Evolutionary conservation across 2,329 filamentous ascomycete genomes (phyloP), one percentile per base, ranked within the genome.

Genomic region (Aspergillus fumigatiaffinis): DNA sequence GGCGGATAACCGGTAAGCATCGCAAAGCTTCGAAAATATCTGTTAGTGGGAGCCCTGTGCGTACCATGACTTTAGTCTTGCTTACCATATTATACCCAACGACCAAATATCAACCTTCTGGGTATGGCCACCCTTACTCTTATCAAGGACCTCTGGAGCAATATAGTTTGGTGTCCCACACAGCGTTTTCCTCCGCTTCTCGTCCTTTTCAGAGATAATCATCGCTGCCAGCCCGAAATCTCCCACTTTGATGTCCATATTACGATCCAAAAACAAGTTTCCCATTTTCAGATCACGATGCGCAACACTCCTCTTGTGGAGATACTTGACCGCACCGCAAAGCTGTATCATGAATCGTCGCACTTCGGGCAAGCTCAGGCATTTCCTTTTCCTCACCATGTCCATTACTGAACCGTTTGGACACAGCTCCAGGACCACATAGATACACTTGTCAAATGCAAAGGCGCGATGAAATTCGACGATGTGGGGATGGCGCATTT

Each of bases 71-170:
- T 28, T 28, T n/a, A 4, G n/a, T 26, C 3, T 25, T 28, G 68
- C 86, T 79, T 79, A 92, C 87, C 95, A 92, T 72, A 99, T 99
- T 64, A 99, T 94, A 21, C 95, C 94, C 70, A 99, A 82, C 48
- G 93, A 96, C 95, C 95, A 99, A 55, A 99, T 90, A 72, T 99
- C 94, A 3, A 99, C 94, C 80, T 95, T 96, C 71, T 97, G 92
- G 64, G 96, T 94, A 72, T 99, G 94, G 0, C 94, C 94, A 67
- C 93, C 91, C 70, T 91, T 94, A 35, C 89, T 91, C 79, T 94
- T 96, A 70, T 96, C 91, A 52, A 99, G 77, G 60, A 99, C 96
- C 71, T 99, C 94, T 0, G 94, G 94, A 0, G 94, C 94, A 66
- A 99, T 96, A 73, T 99, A 99, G 74, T 99, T 99, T 1, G 94